Conservation (phyloP, 2,329 filamentous ascomycete species). For the Neofusicoccum parvum region DNA sequence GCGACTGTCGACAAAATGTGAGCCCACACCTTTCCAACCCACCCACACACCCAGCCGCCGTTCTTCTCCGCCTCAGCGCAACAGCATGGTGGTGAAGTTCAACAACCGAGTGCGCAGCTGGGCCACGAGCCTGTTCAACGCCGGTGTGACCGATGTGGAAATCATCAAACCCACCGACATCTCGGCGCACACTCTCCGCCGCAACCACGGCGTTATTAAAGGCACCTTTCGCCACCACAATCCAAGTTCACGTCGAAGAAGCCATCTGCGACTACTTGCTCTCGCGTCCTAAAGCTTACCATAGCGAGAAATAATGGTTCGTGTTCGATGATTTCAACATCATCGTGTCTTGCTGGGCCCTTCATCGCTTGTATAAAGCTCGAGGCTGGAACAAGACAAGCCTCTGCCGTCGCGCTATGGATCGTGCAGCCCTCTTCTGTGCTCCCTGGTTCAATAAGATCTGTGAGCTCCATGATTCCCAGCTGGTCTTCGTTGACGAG, state of each 20-base stretch:
- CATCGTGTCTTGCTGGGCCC: not conserved
- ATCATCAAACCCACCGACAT: not conserved
- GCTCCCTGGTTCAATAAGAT: not conserved
- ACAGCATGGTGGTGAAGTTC: not conserved
- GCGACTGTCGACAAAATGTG: no score
- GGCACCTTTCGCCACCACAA: not conserved
- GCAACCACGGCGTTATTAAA: not conserved
- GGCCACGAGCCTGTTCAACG: not conserved
- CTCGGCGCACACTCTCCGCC: not conserved
- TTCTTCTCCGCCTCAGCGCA: not conserved
- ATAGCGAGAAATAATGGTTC: not conserved
- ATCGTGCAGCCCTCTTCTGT: not conserved
- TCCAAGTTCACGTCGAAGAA: not conserved
- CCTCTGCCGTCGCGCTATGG: not conserved
- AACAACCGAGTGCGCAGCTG: not conserved
- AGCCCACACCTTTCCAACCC: no score
- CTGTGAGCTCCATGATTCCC: not conserved
- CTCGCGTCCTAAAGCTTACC: not conserved
- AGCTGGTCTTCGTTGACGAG: conserved; percentile 21
- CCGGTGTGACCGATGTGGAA: not conserved
- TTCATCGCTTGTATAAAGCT: conserved; percentile 1
- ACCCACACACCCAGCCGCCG: not conserved
- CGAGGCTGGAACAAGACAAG: not conserved
- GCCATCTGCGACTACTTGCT: not conserved
- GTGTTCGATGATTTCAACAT: not conserved